Evolutionary conservation across 2,329 filamentous ascomycete species (phyloP), one percentile per base, ranked within the genome.

Genomic region (Cladosporium sp.): DNA sequence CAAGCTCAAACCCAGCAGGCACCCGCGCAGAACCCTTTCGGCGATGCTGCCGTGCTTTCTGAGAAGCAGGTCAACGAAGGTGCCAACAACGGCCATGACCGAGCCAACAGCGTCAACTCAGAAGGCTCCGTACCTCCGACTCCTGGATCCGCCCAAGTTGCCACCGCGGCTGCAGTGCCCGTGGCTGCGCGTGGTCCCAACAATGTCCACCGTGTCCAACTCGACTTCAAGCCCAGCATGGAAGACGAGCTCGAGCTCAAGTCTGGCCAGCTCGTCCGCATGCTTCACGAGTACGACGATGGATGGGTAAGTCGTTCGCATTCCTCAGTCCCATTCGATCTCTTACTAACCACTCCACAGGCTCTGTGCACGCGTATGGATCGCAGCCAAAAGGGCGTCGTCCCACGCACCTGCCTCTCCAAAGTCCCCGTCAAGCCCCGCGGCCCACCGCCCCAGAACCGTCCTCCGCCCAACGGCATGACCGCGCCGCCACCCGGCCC

Each of bases 281-380:
- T 98, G 58, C 77, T 97, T 49, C 92, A 97, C 66, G 91, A 95
- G 72, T 98, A 97, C 64, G 93, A 98, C 67, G 93, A 98, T 72
- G 93, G 93, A 64, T 98, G 93, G 93, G 88, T 92, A 80, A 80
- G 87, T 79, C 32, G 13, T 52, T 14, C 16, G 13, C 8, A 16
- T 22, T 28, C 9, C 9, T 9, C 22, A 31, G 35, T 33, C 13
- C 10, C 6, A 9, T 28, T 43, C 9, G 40, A 5, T 13, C 35
- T 33, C 6, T 31, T n/a, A 5, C 44, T 22, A 28, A 43, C 11
- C 28, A 38, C 53, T 18, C 54, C 49, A 5, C 59, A 91, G 88
- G 89, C 91, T 65, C 87, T 97, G 52, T 96, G 90, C 71, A 87
- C 90, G 61, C 86, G 86, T 59, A 84, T 97, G 63, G 91, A 97